Evolutionary conservation across 441 rosid species (phyloP).

Genomic region (Erodium trifolium): DNA sequence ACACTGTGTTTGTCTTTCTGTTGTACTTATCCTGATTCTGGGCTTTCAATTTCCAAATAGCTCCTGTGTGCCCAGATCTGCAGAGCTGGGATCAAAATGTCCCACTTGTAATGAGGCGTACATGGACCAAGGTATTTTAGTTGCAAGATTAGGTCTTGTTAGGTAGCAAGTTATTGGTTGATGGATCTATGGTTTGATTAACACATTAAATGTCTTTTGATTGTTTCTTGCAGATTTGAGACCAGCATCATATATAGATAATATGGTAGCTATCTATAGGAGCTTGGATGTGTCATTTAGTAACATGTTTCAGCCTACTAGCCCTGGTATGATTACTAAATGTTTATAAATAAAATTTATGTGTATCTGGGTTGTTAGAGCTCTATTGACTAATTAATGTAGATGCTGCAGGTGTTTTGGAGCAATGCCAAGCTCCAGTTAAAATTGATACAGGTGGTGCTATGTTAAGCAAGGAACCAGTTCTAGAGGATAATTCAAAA

Average conservation of each 20-base stretch:
- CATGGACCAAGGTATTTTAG: constrained; percentile 31
- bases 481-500: constrained; percentile 18
- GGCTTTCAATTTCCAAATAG: constrained; percentile 28
- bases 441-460: not conserved
- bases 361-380: no score
- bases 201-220: not conserved
- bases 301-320: constrained; percentile 27
- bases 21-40: not conserved
- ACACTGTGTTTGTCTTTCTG: not conserved
- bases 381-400: not conserved
- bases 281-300: constrained; percentile 48
- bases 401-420: constrained; percentile 18
- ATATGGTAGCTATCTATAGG: constrained; percentile 51
- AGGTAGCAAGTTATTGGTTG: not conserved
- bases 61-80: constrained; percentile 35
- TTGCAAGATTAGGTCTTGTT: not conserved
- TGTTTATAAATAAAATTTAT: not conserved
- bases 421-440: constrained; percentile 12
- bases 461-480: no score
- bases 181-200: not conserved
- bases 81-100: constrained; percentile 36
- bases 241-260: constrained; percentile 46
- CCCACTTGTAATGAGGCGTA: constrained; percentile 42
- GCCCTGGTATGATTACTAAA: constrained; percentile 21
- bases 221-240: constrained; percentile 43